Base-by-base conservation (phyloP, 371 early-diverging fungal genomes). In the Mucor sp. region DNA sequence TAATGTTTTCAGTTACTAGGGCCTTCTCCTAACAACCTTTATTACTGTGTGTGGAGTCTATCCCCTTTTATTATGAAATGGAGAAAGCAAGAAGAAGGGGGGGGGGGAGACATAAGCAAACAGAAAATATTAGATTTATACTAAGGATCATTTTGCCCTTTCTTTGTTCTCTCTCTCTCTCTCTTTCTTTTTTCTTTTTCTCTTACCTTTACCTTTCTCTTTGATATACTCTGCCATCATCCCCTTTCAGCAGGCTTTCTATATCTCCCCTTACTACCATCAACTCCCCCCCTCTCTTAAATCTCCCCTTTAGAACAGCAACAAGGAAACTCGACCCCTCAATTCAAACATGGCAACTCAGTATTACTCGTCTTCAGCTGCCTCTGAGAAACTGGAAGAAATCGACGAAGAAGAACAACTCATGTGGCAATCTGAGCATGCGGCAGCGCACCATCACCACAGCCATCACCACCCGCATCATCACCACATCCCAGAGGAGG, bases 401-500 rank as follows among this genome's bases (percentile, higher is more conserved):
- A 62, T 70, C 15, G 68, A 72, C 19, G 72, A 72, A 68, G 72
- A 72, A 37, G 72, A 72, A 28, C 70, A 70, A 28, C 32, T 60
- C 25, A 55, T 66, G 65, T 71, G 72, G 68, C 64, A 60, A 35
- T 33, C 63, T 33, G 60, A 62, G 43, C 65, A 61, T 57, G 33
- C 58, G 76, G 25, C 37, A 43, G 15, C 25, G n/a, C 78, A 84
- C 6, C 78, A 81, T 21, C 77, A 75, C 11, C 83, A 86, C 30
- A 77, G 84, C 6, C 74, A 81, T 6, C 79, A 83, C 12, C 78
- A 74, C 9, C n/a, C n/a, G n/a, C 78, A 85, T 7, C 74, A 81
- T 6, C 79, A 83, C 12, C 78, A 74, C 9, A 84, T 86, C 21
- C 91, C 89, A 39, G 84, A 83, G 35, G 85, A 77, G 4, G 48